Percentiles rank a stretch among this genome's conserved stretches.
phyloP scores from a whole-genome alignment of 148 eudicot genomes.

The Chenopodium formosanum region DNA sequence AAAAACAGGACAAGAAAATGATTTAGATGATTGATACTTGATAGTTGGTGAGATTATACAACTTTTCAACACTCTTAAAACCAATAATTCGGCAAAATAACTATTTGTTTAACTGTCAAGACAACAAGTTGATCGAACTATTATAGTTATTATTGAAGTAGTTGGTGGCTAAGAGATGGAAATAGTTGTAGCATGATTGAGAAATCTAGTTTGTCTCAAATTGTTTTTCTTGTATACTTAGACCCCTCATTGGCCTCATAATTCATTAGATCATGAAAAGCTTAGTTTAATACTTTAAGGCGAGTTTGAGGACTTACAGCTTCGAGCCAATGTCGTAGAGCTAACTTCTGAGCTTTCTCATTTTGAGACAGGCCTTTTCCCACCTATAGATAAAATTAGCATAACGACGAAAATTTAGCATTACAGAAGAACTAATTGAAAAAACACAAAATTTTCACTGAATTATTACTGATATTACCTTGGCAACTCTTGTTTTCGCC shows the following conservation, averaged over 20 bases:
- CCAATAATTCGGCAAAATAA: background rate
- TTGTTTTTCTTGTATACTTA: background rate
- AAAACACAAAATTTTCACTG: background rate
- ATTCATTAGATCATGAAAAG: background rate
- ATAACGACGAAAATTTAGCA: constrained; percentile 2
- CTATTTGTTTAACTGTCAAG: too few species aligned
- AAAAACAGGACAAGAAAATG: background rate
- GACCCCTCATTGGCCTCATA: background rate
- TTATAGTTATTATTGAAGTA: too few species aligned
- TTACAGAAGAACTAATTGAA: background rate
- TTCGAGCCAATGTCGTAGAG: constrained; percentile 72
- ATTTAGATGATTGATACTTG: background rate
- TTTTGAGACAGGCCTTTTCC: constrained; percentile 50
- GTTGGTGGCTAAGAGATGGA: background rate
- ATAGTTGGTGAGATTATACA: background rate
- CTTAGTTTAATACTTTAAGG: background rate
- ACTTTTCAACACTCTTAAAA: background rate
- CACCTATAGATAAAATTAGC: constrained; percentile 20
- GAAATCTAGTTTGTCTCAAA: background rate
- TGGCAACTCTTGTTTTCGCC: constrained; percentile 81
- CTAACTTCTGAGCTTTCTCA: constrained; percentile 50
- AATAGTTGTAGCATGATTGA: background rate
- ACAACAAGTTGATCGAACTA: too few species aligned
- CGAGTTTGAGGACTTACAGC: constrained; percentile 54
- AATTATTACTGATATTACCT: constrained; percentile 32